Evolutionary conservation across 345 rosid species (phyloP).

Genomic region (Cochlearia excelsa): DNA sequence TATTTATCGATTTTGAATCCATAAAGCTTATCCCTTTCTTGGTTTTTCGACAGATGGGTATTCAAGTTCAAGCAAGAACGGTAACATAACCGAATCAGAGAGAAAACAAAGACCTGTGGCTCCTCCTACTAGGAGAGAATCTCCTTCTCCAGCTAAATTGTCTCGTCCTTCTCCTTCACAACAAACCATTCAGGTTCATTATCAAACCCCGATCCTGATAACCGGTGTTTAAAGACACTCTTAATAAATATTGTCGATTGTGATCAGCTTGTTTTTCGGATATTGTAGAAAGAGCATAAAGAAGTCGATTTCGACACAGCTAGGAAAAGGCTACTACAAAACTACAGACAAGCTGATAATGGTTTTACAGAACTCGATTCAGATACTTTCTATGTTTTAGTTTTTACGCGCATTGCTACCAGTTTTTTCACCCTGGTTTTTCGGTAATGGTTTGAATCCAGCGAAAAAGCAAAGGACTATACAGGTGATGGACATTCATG

Average conservation of each 20-base stretch:
- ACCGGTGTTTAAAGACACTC: not conserved
- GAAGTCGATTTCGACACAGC: slow-evolving; percentile 60
- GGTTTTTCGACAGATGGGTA: slow-evolving; percentile 54
- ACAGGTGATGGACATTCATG: slow-evolving; percentile 98
- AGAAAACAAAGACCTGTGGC: slow-evolving; percentile 49
- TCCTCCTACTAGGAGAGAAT: slow-evolving; percentile 47
- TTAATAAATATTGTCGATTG: not conserved
- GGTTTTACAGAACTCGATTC: slow-evolving; percentile 41
- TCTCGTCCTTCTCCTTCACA: slow-evolving; percentile 51
- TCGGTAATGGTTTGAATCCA: slow-evolving; percentile 38
- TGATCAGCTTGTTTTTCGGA: slow-evolving; percentile 19
- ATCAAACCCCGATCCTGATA: not conserved
- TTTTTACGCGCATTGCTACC: not conserved
- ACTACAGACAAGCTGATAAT: slow-evolving; percentile 85
- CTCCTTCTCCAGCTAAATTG: slow-evolving; percentile 49
- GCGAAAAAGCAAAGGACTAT: slow-evolving; percentile 98
- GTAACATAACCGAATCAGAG: slow-evolving; percentile 65
- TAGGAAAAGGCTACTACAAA: slow-evolving; percentile 80
- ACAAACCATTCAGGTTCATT: slow-evolving; percentile 54
- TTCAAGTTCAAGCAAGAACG: slow-evolving; percentile 66
- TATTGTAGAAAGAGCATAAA: slow-evolving; percentile 62
- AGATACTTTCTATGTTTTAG: not conserved
- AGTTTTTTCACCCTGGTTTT: not conserved
- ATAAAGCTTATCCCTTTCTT: slow-evolving; percentile 20
- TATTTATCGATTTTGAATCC: not conserved